phyloP scores from a whole-genome alignment of 805 yeast genomes.

The Metschnikowia reukaufii region DNA sequence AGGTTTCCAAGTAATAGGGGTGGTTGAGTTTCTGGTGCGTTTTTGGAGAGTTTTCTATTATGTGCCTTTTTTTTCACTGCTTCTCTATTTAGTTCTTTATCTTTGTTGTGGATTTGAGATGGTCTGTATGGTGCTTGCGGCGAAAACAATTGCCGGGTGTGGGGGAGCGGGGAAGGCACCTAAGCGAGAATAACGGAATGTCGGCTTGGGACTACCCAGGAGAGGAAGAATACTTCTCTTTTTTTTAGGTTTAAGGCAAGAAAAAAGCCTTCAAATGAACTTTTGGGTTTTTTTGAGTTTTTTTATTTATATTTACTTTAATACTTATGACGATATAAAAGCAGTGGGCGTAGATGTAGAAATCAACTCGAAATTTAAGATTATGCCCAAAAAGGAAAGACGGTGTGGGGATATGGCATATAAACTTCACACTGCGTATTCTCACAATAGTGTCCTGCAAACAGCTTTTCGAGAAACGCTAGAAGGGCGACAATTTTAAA shows the following conservation, averaged over 20 bases:
- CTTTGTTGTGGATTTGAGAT: background rate
- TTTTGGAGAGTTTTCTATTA: too few relatives aligned
- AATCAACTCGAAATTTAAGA: background rate
- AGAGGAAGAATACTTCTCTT: too few relatives aligned
- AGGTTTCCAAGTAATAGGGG: too few relatives aligned
- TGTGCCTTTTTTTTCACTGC: too few relatives aligned
- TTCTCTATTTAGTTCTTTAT: background rate
- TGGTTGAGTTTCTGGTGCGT: too few relatives aligned
- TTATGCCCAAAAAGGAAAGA: background rate
- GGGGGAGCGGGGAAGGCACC: slow-evolving; percentile 5
- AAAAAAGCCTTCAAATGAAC: too few relatives aligned
- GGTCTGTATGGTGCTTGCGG: background rate
- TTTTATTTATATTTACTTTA: background rate
- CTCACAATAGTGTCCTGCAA: background rate
- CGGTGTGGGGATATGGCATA: background rate
- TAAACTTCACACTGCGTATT: background rate
- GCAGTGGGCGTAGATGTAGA: background rate
- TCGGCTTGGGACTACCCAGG: too few relatives aligned
- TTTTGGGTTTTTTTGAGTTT: background rate
- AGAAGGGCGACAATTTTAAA: too few relatives aligned
- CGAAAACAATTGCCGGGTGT: background rate
- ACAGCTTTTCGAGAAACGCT: too few relatives aligned
- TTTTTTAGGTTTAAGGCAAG: too few relatives aligned
- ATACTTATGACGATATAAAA: background rate
- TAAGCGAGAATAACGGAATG: slow-evolving; percentile 2